Percentiles rank a stretch among this genome's conserved stretches.
Conservation (phyloP, 441 rosid genomes). For the Adansonia rubrostipa region DNA sequence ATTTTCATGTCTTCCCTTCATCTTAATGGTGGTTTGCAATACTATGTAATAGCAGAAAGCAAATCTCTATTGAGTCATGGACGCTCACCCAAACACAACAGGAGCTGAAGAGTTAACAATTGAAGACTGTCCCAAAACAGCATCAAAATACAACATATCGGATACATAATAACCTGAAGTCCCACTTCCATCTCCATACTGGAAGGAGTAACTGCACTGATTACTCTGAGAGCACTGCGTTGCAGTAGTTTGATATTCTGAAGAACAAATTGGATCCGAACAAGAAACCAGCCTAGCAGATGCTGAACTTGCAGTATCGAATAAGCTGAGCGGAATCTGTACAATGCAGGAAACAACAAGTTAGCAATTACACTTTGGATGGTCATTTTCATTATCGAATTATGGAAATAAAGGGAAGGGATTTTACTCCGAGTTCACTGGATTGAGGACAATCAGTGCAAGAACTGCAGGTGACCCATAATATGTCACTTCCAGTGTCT, state of each 20-base stretch:
- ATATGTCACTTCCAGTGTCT: slow-evolving; percentile 77
- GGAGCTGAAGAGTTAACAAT: neutral
- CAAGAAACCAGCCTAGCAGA: slow-evolving; percentile 57
- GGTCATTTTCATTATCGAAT: neutral
- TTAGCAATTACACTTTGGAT: neutral
- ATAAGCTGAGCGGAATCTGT: slow-evolving; percentile 68
- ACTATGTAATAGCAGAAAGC: neutral
- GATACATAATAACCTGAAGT: slow-evolving; percentile 69
- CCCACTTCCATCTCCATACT: slow-evolving; percentile 79
- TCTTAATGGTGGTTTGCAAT: neutral
- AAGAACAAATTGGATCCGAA: slow-evolving; percentile 62
- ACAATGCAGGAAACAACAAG: neutral
- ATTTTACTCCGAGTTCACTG: slow-evolving; percentile 73
- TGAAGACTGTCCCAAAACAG: slow-evolving; percentile 53
- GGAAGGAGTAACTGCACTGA: slow-evolving; percentile 67
- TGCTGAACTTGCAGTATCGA: slow-evolving; percentile 57
- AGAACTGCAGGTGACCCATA: slow-evolving; percentile 74
- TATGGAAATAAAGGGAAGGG: slow-evolving; percentile 17
- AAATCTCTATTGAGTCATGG: too few relatives aligned
- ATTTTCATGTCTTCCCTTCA: neutral
- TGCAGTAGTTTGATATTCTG: slow-evolving; percentile 54
- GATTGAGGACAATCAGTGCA: slow-evolving; percentile 69
- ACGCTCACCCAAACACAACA: neutral
- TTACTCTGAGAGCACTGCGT: slow-evolving; percentile 56
- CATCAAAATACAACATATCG: slow-evolving; percentile 57